Percentiles rank a stretch among this genome's conserved stretches.
phyloP scores from a whole-genome alignment of 257 asterid species.

The Ajuga chamaepitys region DNA sequence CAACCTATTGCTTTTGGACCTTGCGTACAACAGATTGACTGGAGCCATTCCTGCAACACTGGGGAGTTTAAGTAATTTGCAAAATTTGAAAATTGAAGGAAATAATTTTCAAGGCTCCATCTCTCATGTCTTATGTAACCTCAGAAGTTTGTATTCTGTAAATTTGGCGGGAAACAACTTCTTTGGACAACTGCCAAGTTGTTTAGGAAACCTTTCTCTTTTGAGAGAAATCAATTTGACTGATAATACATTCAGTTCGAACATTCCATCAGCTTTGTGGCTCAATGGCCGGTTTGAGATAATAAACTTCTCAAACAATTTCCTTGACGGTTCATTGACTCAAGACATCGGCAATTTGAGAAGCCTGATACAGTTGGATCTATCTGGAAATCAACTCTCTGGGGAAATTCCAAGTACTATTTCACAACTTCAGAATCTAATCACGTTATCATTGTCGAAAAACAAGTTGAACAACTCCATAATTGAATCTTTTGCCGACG shows the following conservation, averaged over 20 bases:
- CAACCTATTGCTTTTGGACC: not conserved
- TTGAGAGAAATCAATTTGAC: not conserved
- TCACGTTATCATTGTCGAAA: not conserved
- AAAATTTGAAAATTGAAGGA: not conserved
- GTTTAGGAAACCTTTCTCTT: not conserved
- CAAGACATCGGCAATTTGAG: not conserved
- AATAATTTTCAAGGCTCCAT: not conserved
- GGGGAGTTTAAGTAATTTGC: not conserved
- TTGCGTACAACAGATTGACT: not conserved
- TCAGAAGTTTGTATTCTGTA: not conserved
- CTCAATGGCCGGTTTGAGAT: not conserved
- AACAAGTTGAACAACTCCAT: not conserved
- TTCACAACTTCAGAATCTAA: not conserved
- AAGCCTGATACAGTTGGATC: not conserved
- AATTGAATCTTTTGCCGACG: not conserved
- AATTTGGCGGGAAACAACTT: not conserved
- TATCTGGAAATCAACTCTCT: not conserved
- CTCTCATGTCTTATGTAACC: not conserved
- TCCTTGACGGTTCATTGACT: not conserved
- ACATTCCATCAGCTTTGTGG: not conserved
- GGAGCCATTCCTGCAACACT: not conserved
- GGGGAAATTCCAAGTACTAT: not conserved
- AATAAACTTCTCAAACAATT: not conserved
- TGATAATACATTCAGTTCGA: not conserved
- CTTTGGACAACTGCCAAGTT: not conserved